Evolutionary conservation across 1,139 yeast species (phyloP).

Genomic region (Pneumocystis sp.): DNA sequence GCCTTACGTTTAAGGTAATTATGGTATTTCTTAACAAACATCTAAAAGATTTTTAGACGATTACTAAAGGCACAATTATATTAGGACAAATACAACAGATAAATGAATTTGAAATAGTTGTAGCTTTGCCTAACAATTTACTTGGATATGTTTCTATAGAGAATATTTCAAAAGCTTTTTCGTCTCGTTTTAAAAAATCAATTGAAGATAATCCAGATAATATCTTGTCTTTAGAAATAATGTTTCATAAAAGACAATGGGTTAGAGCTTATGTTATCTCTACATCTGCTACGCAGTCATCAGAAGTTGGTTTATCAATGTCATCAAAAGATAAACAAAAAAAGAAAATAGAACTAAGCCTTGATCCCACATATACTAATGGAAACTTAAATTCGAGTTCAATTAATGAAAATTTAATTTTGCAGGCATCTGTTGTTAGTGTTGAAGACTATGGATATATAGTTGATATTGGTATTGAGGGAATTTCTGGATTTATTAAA

Average conservation of each 20-base stretch:
- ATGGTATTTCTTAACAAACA: background rate
- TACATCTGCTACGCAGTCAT: conserved; percentile 44
- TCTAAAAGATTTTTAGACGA: conserved; percentile 1
- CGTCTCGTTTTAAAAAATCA: conserved; percentile 38
- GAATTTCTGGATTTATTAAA: conserved; percentile 51
- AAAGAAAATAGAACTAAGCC: conserved; percentile 54
- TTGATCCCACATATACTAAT: conserved; percentile 66
- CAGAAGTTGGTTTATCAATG: conserved; percentile 7
- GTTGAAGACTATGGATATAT: conserved; percentile 86
- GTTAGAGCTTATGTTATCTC: conserved; percentile 29
- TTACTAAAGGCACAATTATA: conserved; percentile 44
- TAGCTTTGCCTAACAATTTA: conserved; percentile 71
- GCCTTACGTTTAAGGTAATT: background rate
- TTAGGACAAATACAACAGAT: conserved; percentile 61
- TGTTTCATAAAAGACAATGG: conserved; percentile 71
- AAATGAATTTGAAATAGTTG: conserved; percentile 45
- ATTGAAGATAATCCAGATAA: conserved; percentile 42
- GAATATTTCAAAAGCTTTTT: conserved; percentile 34
- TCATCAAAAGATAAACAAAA: conserved; percentile 19
- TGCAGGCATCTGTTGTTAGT: conserved; percentile 66
- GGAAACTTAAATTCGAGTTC: conserved; percentile 49
- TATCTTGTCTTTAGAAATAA: conserved; percentile 32
- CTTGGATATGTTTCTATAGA: conserved; percentile 70
- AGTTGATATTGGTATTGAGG: conserved; percentile 49
- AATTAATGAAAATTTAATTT: conserved; percentile 40